These are phyloP conservation scores for Cantharellus anzutake DNA, from an alignment of 768 basidiomycete genomes.

Conservation along the genomic window DNA sequence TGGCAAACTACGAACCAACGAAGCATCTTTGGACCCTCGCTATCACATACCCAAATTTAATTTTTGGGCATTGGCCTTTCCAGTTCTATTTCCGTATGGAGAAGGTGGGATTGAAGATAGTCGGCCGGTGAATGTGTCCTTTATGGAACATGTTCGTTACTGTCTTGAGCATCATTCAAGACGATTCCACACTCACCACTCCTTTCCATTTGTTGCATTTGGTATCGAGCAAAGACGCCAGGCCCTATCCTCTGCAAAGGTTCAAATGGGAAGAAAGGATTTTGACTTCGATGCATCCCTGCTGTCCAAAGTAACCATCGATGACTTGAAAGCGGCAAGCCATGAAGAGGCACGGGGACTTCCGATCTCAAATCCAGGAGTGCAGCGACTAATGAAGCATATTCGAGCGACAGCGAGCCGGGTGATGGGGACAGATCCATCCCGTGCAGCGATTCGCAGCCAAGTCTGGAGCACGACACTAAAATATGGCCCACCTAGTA, in stretches of 20 bases:
- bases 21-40: not conserved
- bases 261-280: conserved; percentile 18
- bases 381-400: not conserved
- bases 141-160: not conserved
- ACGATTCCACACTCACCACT: not conserved
- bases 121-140: not conserved
- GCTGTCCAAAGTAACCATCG: not conserved
- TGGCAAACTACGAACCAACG: not conserved
- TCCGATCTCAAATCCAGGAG: not conserved
- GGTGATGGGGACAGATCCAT: not conserved
- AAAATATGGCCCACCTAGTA: not conserved
- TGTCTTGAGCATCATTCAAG: not conserved
- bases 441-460: not conserved
- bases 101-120: conserved; percentile 9
- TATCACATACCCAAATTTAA: conserved; percentile 1
- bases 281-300: conserved; percentile 12
- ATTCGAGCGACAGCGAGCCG: not conserved
- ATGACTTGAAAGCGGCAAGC: not conserved
- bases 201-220: conserved; percentile 2
- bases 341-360: not conserved
- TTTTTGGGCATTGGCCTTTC: conserved; percentile 9
- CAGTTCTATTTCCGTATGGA: conserved; percentile 11
- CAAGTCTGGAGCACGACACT: not conserved
- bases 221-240: not conserved
- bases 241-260: conserved; percentile 11